A percentile compares a stretch with the other conserved stretches of the same genome.
Conservation (phyloP, 495 filamentous ascomycete species). For the Aspergillus bertholletiae region DNA sequence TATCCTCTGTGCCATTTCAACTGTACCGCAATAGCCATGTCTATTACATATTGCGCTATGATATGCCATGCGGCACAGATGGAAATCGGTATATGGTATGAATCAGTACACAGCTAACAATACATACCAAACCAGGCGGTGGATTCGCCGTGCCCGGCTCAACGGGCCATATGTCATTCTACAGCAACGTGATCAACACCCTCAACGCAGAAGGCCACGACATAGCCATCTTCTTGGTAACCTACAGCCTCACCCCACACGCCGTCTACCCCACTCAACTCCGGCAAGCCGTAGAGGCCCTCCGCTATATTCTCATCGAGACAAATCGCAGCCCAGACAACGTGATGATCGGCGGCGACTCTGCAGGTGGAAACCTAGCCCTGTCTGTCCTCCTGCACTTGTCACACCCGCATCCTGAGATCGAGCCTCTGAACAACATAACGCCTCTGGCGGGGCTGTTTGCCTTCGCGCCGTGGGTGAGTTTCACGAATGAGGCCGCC, state of each 20-base stretch:
- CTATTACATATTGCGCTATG: too few species aligned
- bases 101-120: not conserved
- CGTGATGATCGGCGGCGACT: slow-evolving; percentile 58
- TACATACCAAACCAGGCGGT: slow-evolving; percentile 43
- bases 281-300: slow-evolving; percentile 47
- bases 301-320: slow-evolving; percentile 49
- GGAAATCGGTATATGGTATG: not conserved
- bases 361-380: slow-evolving; percentile 60
- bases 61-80: too few species aligned
- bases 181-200: slow-evolving; percentile 36
- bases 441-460: slow-evolving; percentile 46
- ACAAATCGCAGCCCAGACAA: slow-evolving; percentile 35
- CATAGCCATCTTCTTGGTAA: slow-evolving; percentile 48
- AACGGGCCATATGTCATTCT: slow-evolving; percentile 45
- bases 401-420: slow-evolving; percentile 54
- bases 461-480: slow-evolving; percentile 54
- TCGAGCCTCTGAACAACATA: slow-evolving; percentile 25
- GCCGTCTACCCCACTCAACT: slow-evolving; percentile 56
- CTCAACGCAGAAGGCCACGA: slow-evolving; percentile 42
- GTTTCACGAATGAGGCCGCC: slow-evolving; percentile 38
- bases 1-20: not conserved
- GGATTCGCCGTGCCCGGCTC: slow-evolving; percentile 50
- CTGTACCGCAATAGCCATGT: too few species aligned
- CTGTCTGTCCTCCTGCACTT: slow-evolving; percentile 55
- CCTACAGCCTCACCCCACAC: slow-evolving; percentile 55